Evolutionary conservation across 192 early-diverging fungal species (phyloP), one percentile per base, ranked within the genome.

Genomic region (Coemansia sp.): DNA sequence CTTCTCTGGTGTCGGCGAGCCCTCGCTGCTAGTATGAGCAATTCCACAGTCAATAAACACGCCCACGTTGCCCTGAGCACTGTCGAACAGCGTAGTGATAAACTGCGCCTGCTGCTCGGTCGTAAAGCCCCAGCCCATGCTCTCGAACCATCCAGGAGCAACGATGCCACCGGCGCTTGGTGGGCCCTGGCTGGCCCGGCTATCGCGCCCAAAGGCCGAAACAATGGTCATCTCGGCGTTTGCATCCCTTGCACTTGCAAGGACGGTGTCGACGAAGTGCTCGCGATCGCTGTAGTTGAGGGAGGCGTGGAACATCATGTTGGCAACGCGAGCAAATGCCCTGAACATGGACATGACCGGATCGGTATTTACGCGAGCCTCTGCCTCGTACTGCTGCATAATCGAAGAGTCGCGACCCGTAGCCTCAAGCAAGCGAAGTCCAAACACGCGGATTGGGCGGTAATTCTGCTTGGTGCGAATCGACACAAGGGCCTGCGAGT

Each of bases 321-420:
- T 79, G 70, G 86, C 89, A 11, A 95, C 75, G 29, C 83, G 85
- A 22, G 88, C 89, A 77, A 95, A 93, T 0, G 91, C 88, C 2
- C 90, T 74, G 71, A 97, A 88, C 39, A 94, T 88, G 30, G 84
- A 89, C 69, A 97, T 72, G 14, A 93, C 82, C 0, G 92, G 85
- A 62, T 95, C 95, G 8, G 74, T 70, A 4, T 81, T 73, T 9
- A 88, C 58, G 10, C 86, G 91, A 27, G 83, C 74, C 42, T 75
- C 79, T 0, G 77, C 70, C 54, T 94, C 89, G 19, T 84, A 70
- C n/a, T 87, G 86, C 68, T 86, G 82, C 85, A 97, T 88, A 11
- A 95, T 73, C 13, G 87, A 83, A 0, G 93, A 94, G 24, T 87
- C 83, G 32, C 95, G 90, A 34, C 93, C 85, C 6, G 89, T 90